Evolutionary conservation across 2,329 filamentous ascomycete genomes (phyloP).

Genomic region (Raffaelea albimanens): DNA sequence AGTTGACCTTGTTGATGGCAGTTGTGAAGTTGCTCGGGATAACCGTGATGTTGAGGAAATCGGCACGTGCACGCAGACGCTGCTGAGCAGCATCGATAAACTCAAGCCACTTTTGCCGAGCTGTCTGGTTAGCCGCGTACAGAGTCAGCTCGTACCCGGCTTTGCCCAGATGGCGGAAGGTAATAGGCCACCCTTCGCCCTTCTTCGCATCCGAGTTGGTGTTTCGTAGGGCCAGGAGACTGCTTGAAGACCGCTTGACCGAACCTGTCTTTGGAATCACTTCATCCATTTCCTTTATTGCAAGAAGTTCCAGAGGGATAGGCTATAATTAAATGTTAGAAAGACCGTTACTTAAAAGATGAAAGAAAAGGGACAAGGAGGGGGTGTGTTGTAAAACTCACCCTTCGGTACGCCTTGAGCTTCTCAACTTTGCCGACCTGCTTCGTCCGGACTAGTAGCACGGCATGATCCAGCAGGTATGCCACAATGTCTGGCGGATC

Average conservation of each 20-base stretch:
- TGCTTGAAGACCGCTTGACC: slow-evolving; percentile 76
- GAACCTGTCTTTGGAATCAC: slow-evolving; percentile 74
- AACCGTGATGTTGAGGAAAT: slow-evolving; percentile 73
- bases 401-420: slow-evolving; percentile 81
- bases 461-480: slow-evolving; percentile 92
- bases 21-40: slow-evolving; percentile 53
- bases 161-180: slow-evolving; percentile 91
- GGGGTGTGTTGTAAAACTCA: slow-evolving; percentile 20
- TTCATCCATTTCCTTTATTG: slow-evolving; percentile 96
- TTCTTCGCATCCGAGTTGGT: slow-evolving; percentile 46
- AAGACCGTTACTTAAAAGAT: too few relatives aligned
- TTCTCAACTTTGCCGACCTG: slow-evolving; percentile 89
- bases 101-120: slow-evolving; percentile 94
- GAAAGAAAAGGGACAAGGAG: not conserved
- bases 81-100: slow-evolving; percentile 87
- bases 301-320: slow-evolving; percentile 84
- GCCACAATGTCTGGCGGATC: slow-evolving; percentile 86
- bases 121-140: slow-evolving; percentile 75
- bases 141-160: slow-evolving; percentile 89
- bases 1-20: slow-evolving; percentile 76
- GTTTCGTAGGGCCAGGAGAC: slow-evolving; percentile 51
- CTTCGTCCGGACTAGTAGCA: slow-evolving; percentile 85
- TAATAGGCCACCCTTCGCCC: slow-evolving; percentile 80
- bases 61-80: slow-evolving; percentile 74
- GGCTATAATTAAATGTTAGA: too few relatives aligned